Conservation (phyloP, 768 basidiomycete species). For the Boletus eberwhitei region DNA sequence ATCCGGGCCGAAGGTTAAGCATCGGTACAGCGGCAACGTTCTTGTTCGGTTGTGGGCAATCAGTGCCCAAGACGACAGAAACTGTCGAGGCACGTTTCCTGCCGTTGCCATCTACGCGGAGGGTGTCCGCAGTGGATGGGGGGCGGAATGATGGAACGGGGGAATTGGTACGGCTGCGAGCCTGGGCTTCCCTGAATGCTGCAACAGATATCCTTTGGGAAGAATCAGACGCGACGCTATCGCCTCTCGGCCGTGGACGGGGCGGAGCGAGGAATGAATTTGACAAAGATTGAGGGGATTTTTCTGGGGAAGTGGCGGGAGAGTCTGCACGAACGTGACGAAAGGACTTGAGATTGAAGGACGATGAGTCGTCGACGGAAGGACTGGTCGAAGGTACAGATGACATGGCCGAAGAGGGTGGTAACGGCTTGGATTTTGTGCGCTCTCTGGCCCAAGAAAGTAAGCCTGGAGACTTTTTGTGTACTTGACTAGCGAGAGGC, state of each 20-base stretch:
- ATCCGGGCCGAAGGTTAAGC: constrained; percentile 9
- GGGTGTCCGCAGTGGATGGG: constrained; percentile 32
- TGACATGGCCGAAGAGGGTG: constrained; percentile 35
- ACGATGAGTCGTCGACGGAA: constrained; percentile 28
- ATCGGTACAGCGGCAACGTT: constrained; percentile 3
- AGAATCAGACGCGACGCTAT: constrained; percentile 58
- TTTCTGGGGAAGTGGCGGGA: constrained; percentile 25
- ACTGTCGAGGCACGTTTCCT: constrained; percentile 31
- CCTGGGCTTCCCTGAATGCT: constrained; percentile 77
- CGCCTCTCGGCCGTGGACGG: constrained; percentile 50
- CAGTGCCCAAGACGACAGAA: constrained; percentile 22
- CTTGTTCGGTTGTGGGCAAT: constrained; percentile 14
- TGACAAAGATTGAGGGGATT: constrained; percentile 25
- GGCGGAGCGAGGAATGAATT: constrained; percentile 34
- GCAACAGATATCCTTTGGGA: constrained; percentile 78
- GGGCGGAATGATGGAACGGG: constrained; percentile 52
- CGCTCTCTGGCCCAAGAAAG: constrained; percentile 36
- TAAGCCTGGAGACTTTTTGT: constrained; percentile 35
- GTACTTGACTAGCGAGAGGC: constrained; percentile 17
- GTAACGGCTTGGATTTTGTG: constrained; percentile 33
- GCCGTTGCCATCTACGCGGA: constrained; percentile 24
- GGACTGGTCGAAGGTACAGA: constrained; percentile 23
- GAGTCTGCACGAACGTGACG: constrained; percentile 57
- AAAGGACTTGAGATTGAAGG: constrained; percentile 75
- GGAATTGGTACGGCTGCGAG: constrained; percentile 57